Conservation (phyloP, 2,329 filamentous ascomycete genomes). For the Myriosclerotinia duriaeana region DNA sequence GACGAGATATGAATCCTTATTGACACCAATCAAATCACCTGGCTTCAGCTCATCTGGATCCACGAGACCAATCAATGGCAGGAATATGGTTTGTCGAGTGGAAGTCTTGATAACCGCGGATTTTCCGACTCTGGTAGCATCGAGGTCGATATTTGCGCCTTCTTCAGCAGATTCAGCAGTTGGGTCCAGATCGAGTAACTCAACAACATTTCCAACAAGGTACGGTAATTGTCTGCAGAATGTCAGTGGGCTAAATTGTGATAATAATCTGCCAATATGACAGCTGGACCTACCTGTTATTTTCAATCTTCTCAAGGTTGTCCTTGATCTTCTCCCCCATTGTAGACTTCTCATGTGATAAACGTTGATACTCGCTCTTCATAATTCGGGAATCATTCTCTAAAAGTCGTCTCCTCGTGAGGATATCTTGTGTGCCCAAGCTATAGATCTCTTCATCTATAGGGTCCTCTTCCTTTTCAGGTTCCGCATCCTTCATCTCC, state of each 20-base stretch:
- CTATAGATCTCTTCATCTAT: conserved; percentile 91
- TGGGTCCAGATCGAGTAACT: conserved; percentile 93
- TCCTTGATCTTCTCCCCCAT: conserved; percentile 99
- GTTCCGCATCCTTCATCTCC: conserved; percentile 85
- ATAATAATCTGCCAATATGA: conserved; percentile 1
- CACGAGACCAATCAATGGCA: conserved; percentile 93
- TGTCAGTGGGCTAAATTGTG: conserved; percentile 22
- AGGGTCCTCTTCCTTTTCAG: conserved; percentile 72
- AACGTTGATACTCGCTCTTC: conserved; percentile 92
- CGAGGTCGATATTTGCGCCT: conserved; percentile 96
- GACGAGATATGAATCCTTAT: conserved; percentile 98
- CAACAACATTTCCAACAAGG: conserved; percentile 96
- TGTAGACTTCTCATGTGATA: conserved; percentile 90
- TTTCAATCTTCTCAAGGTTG: conserved; percentile 97
- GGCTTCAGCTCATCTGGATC: conserved; percentile 95
- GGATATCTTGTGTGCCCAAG: conserved; percentile 91
- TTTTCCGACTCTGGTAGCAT: conserved; percentile 94
- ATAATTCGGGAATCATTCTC: conserved; percentile 99
- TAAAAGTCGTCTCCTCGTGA: conserved; percentile 83
- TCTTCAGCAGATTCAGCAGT: conserved; percentile 95
- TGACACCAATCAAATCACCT: conserved; percentile 94
- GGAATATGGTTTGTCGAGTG: conserved; percentile 96
- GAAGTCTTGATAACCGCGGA: conserved; percentile 99
- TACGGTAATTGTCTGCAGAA: conserved; percentile 84
- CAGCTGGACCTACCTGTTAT: conserved; percentile 72